Evolutionary conservation across 495 filamentous ascomycete species (phyloP), one percentile per base, ranked within the genome.

Genomic region (Aspergillus nanangensis): DNA sequence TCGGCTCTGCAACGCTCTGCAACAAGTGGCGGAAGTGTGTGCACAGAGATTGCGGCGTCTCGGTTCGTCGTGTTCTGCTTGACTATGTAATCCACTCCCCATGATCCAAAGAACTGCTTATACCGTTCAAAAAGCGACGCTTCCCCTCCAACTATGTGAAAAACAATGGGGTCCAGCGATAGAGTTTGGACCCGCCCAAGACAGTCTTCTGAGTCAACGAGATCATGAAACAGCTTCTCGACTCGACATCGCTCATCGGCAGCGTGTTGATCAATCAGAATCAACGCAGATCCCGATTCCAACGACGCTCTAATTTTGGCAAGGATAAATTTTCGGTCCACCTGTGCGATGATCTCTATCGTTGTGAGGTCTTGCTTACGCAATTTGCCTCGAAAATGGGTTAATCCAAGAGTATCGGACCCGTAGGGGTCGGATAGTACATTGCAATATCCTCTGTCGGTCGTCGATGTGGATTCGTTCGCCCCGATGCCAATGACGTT

Each of bases 261-360:
- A 8, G 93, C 93, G 60, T 98, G 93, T 55, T 98, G 93, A 60
- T 98, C 93, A 35, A 98, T 77, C 8, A 96, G 72, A 0, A 94
- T 76, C 1, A 98, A 69, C 9, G 79, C 42, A 35, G 23, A 35
- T 15, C 53, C 42, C 9, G 38, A 7, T 11, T 11, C 37, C 31
- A 23, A 7, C 10, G 38, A 56, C 20, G 38, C 27, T 7, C 31
- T 34, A 31, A 87, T 66, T 50, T 79, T 87, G 18, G 77, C 74
- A 3, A 98, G 67, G 34, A 98, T 88, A 58, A 91, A 98, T 62
- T 98, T 98, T 14, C 65, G 75, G 55, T 97, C 92, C 0, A 97
- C 84, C 52, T 98, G 93, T 0, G 80, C 77, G 27, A 98, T 77
- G 4, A 96, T 69, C 38, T 75, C 61, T 3, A 87, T 85, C 8